Base-by-base conservation (phyloP, 768 basidiomycete species). In the Leucogyrophana mollusca region DNA sequence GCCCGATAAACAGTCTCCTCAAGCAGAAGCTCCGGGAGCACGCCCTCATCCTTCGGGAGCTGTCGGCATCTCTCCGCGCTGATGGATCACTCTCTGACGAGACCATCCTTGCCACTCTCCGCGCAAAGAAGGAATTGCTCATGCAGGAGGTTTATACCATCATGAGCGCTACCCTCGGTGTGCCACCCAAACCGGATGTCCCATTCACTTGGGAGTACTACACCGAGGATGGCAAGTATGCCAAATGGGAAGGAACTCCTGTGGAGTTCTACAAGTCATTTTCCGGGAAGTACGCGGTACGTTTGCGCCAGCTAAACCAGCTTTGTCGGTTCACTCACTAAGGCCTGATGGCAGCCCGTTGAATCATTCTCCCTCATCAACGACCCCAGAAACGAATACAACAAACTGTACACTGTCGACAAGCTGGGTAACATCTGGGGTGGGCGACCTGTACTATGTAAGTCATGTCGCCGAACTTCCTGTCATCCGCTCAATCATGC, bases 351-450 rank as follows among this genome's bases (percentile, higher is more conserved):
- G 16, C 44, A 88, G 80, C 82, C 84, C 2, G 60, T 73, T 3
- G 88, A 93, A 20, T 84, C 77, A 2, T 95, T 98, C 76, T 95
- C 93, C 30, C 77, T 98, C 10, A 92, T 98, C 65, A 87, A 98
- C 57, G 95, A 98, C 62, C 94, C 95, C 9, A 80, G 95, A 20
- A 94, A 97, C 60, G 71, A 72, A 16, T 92, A 86, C 64, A 77
- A 76, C 40, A 86, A 83, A 65, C 74, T 95, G 13, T 94, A 94
- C 70, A 92, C 92, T 1, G 93, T 97, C 14, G 84, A 94, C 57
- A 86, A 90, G 58, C 82, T 97, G 27, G 94, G 94, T 13, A 97
- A 97, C 58, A 72, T 98, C 41, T 92, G 88, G 85, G 89, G 88
- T 50, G 92, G 84, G 4, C 76, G 90, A 4, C 79, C 85, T 14